A percentile compares a stretch with the other conserved stretches of the same genome.
Conservation (phyloP, 2,329 filamentous ascomycete species). For the Sordariomycetes sp. region DNA sequence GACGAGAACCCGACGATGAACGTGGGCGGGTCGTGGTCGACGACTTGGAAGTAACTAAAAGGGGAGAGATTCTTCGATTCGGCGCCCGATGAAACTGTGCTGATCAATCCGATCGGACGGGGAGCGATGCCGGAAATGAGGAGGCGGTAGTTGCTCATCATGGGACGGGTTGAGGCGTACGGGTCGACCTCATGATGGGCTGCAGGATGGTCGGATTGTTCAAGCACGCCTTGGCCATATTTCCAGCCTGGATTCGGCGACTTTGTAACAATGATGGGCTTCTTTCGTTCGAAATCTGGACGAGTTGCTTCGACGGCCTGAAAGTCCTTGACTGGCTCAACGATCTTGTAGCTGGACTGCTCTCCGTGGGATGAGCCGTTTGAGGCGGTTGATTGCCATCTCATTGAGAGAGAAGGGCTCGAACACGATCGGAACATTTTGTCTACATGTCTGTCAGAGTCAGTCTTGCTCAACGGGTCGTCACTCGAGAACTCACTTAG, state of each 20-base stretch:
- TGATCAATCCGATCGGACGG: slow-evolving; percentile 59
- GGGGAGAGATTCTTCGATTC: slow-evolving; percentile 62
- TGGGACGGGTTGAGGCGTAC: slow-evolving; percentile 57
- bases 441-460: too few species aligned
- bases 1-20: slow-evolving; percentile 51
- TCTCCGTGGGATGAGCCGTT: too few species aligned
- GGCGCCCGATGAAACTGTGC: slow-evolving; percentile 47
- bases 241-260: slow-evolving; percentile 37
- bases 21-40: slow-evolving; percentile 74
- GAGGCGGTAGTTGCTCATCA: slow-evolving; percentile 74
- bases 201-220: slow-evolving; percentile 10
- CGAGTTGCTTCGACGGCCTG: slow-evolving; percentile 11
- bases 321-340: slow-evolving; percentile 13
- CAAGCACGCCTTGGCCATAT: slow-evolving; percentile 27
- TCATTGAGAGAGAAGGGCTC: too few species aligned
- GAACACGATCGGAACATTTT: too few species aligned
- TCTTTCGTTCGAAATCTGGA: slow-evolving; percentile 13
- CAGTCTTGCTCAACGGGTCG: too few species aligned
- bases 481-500: too few species aligned
- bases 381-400: too few species aligned
- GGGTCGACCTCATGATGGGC: slow-evolving; percentile 69
- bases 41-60: slow-evolving; percentile 71
- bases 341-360: slow-evolving; percentile 10
- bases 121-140: slow-evolving; percentile 73
- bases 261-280: slow-evolving; percentile 15